Conservation (phyloP, 2,329 filamentous ascomycete species). For the Aquanectria penicillioides region DNA sequence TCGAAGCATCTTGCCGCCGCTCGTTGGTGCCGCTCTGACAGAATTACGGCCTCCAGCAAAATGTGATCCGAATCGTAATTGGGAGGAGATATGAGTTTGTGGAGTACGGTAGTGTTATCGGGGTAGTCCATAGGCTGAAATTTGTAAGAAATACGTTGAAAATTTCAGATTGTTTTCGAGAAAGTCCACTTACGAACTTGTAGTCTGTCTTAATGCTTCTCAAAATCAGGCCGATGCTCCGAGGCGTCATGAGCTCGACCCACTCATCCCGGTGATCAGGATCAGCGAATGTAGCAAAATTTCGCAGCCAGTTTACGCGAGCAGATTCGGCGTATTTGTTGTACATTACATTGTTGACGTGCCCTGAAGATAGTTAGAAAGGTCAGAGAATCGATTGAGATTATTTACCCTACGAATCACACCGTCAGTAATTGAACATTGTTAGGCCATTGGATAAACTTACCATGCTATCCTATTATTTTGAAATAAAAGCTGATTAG, state of each 20-base stretch:
- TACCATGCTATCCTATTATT: slow-evolving; percentile 62
- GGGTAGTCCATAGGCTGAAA: slow-evolving; percentile 87
- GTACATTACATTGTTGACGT: slow-evolving; percentile 90
- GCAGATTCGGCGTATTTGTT: slow-evolving; percentile 85
- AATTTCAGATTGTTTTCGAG: not conserved
- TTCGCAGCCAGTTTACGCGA: slow-evolving; percentile 80
- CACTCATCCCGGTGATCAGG: slow-evolving; percentile 70
- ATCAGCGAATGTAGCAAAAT: slow-evolving; percentile 73
- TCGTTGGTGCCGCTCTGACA: slow-evolving; percentile 80
- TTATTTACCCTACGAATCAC: slow-evolving; percentile 15
- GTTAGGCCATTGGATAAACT: slow-evolving; percentile 35
- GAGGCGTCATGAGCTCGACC: slow-evolving; percentile 74
- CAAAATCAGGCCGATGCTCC: slow-evolving; percentile 77
- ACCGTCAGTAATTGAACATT: not conserved
- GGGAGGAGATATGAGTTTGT: slow-evolving; percentile 73
- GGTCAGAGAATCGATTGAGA: not conserved
- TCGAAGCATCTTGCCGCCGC: slow-evolving; percentile 80
- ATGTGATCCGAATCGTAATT: slow-evolving; percentile 57
- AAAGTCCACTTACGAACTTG: slow-evolving; percentile 76
- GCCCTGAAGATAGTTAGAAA: slow-evolving; percentile 47
- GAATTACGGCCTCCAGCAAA: slow-evolving; percentile 68
- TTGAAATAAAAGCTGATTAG: too few species aligned
- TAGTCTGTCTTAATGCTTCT: slow-evolving; percentile 84
- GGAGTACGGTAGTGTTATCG: slow-evolving; percentile 84
- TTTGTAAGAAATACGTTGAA: not conserved